phyloP scores from a whole-genome alignment of 805 yeast genomes.

The Saccharomycopsis guyanensis region DNA sequence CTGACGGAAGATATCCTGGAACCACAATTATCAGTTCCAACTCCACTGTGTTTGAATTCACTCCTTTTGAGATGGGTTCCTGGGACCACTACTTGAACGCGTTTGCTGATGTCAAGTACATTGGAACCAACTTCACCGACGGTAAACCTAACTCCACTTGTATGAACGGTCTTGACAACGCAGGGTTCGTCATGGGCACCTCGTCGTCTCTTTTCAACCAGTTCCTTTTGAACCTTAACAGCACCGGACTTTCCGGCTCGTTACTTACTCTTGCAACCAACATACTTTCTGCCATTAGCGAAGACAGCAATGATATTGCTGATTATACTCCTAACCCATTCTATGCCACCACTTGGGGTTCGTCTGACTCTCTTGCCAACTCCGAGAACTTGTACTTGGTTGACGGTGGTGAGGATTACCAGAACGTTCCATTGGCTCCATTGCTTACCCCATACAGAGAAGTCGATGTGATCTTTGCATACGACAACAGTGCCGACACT shows the following conservation, averaged over 20 bases:
- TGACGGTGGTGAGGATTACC: slow-evolving; percentile 67
- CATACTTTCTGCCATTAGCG: slow-evolving; percentile 40
- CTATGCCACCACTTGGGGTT: slow-evolving; percentile 34
- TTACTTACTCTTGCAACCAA: slow-evolving; percentile 38
- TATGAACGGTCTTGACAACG: slow-evolving; percentile 65
- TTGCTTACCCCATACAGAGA: slow-evolving; percentile 50
- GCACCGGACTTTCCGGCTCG: slow-evolving; percentile 42
- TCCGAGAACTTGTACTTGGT: slow-evolving; percentile 43
- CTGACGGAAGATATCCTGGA: slow-evolving; percentile 62
- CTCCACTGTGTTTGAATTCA: slow-evolving; percentile 41
- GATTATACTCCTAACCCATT: slow-evolving; percentile 68
- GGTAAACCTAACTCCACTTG: slow-evolving; percentile 56
- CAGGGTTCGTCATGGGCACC: slow-evolving; percentile 76
- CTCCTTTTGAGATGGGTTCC: slow-evolving; percentile 72
- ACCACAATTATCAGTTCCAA: slow-evolving; percentile 46
- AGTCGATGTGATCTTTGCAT: slow-evolving; percentile 57
- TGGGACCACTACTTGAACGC: slow-evolving; percentile 74
- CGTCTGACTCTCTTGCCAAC: slow-evolving; percentile 31
- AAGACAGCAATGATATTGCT: slow-evolving; percentile 58
- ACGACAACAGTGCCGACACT: slow-evolving; percentile 60
- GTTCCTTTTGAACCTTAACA: slow-evolving; percentile 48
- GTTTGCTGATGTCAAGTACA: slow-evolving; percentile 58
- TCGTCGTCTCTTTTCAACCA: slow-evolving; percentile 77
- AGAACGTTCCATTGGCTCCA: slow-evolving; percentile 56
- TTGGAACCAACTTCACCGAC: slow-evolving; percentile 56